Conservation (phyloP, 225 moss, liverwort and hornwort species). For the Sphagnum contortum region DNA sequence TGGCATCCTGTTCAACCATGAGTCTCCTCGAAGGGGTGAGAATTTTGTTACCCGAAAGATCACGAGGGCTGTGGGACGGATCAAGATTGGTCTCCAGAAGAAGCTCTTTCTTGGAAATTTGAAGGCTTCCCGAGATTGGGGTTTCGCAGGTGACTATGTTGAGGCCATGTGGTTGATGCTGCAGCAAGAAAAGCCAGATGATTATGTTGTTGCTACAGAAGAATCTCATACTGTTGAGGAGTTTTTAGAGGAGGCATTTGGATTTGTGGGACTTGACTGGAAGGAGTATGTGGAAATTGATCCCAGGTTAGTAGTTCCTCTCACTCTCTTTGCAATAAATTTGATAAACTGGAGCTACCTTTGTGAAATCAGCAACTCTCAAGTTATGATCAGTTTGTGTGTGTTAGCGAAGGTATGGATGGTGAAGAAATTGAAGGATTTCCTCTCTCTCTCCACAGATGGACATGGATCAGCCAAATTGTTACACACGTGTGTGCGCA, state of each 20-base stretch:
- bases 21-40: conserved; percentile 85
- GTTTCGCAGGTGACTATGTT: conserved; percentile 83
- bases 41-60: conserved; percentile 92
- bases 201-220: conserved; percentile 71
- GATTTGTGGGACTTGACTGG: conserved; percentile 59
- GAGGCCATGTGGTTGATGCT: conserved; percentile 83
- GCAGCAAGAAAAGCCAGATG: conserved; percentile 68
- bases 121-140: conserved; percentile 92
- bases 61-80: conserved; percentile 76
- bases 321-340: too few species aligned
- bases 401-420: too few species aligned
- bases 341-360: too few species aligned
- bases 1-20: conserved; percentile 93
- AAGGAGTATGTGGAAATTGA: conserved; percentile 65
- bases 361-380: too few species aligned
- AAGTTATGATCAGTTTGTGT: too few species aligned
- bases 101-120: conserved; percentile 84
- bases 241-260: conserved; percentile 56
- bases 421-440: too few species aligned
- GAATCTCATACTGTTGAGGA: conserved; percentile 74
- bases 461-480: too few species aligned
- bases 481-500: too few species aligned
- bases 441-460: too few species aligned
- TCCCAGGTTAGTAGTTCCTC: conserved; percentile 34
- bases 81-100: conserved; percentile 88